A percentile compares a stretch with the other conserved stretches of the same genome.
phyloP scores from a whole-genome alignment of 1,284 basidiomycete species.

The Ustilago curta region DNA sequence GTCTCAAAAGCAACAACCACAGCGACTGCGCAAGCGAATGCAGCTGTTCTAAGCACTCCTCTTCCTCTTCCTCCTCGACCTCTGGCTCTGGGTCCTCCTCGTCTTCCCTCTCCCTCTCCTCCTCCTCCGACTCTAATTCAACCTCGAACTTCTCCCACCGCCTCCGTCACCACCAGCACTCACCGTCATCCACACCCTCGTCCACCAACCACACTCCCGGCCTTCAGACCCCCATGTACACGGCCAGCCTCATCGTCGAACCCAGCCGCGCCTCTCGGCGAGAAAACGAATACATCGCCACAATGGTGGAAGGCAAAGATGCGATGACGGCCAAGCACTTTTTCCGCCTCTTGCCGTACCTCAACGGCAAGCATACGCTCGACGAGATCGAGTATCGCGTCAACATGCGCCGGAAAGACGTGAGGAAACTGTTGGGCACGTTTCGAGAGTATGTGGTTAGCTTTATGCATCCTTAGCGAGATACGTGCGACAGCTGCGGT shows the following conservation, averaged over 20 bases:
- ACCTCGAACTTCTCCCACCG: background rate
- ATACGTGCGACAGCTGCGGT: background rate
- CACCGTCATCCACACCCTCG: background rate
- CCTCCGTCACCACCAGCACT: background rate
- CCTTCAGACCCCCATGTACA: background rate
- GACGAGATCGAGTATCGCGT: slow-evolving; percentile 64
- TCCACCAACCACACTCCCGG: slow-evolving; percentile 3
- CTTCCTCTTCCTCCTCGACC: slow-evolving; percentile 14
- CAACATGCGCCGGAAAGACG: slow-evolving; percentile 46
- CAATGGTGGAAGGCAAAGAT: slow-evolving; percentile 84
- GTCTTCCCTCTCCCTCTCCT: slow-evolving; percentile 29
- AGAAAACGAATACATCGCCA: slow-evolving; percentile 82
- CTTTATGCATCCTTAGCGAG: slow-evolving; percentile 59
- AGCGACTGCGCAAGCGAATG: slow-evolving; percentile 8
- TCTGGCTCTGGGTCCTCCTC: slow-evolving; percentile 16
- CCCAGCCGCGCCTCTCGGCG: slow-evolving; percentile 82
- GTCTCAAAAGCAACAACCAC: background rate
- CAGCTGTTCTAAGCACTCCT: slow-evolving; percentile 2
- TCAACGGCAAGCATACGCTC: slow-evolving; percentile 67
- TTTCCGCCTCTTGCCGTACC: slow-evolving; percentile 59
- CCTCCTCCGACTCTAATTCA: slow-evolving; percentile 14
- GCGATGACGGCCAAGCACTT: slow-evolving; percentile 44
- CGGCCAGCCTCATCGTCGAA: slow-evolving; percentile 77
- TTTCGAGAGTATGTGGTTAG: slow-evolving; percentile 58
- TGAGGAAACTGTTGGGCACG: slow-evolving; percentile 50